Percentiles rank a stretch among this genome's conserved stretches.
phyloP scores from a whole-genome alignment of 106 monocot species.

The Acorus gramineus region DNA sequence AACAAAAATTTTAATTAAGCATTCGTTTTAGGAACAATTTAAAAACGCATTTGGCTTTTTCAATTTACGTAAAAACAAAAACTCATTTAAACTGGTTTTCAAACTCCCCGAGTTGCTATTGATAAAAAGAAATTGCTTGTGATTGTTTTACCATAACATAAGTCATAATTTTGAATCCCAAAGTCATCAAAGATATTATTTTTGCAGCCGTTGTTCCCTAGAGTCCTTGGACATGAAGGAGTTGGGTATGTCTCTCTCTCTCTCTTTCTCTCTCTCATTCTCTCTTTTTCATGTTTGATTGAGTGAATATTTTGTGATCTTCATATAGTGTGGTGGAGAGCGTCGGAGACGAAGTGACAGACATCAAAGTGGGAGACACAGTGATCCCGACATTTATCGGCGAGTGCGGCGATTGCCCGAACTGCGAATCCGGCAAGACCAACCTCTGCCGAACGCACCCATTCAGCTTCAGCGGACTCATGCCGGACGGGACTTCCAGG shows the following conservation, averaged over 20 bases:
- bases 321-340: slow-evolving; percentile 11
- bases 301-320: background rate
- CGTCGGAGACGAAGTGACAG: slow-evolving; percentile 5
- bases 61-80: no score
- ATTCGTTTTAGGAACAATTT: no score
- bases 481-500: slow-evolving; percentile 2
- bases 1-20: no score
- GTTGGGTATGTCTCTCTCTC: slow-evolving; percentile 1
- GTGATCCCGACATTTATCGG: slow-evolving; percentile 9
- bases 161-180: background rate
- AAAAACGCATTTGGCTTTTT: no score
- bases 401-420: slow-evolving; percentile 8
- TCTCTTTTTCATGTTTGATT: background rate
- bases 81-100: no score
- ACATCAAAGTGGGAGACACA: slow-evolving; percentile 9
- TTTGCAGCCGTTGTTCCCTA: slow-evolving; percentile 6
- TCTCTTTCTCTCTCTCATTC: background rate
- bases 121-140: background rate
- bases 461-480: background rate
- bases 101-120: no score
- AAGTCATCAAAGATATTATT: background rate
- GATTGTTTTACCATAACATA: background rate
- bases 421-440: slow-evolving; percentile 6
- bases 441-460: slow-evolving; percentile 9
- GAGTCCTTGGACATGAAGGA: slow-evolving; percentile 7